Percentiles rank a stretch among this genome's conserved stretches.
Evolutionary conservation across 2,329 filamentous ascomycete species (phyloP).

Genomic region (Hypoxylon sp.): DNA sequence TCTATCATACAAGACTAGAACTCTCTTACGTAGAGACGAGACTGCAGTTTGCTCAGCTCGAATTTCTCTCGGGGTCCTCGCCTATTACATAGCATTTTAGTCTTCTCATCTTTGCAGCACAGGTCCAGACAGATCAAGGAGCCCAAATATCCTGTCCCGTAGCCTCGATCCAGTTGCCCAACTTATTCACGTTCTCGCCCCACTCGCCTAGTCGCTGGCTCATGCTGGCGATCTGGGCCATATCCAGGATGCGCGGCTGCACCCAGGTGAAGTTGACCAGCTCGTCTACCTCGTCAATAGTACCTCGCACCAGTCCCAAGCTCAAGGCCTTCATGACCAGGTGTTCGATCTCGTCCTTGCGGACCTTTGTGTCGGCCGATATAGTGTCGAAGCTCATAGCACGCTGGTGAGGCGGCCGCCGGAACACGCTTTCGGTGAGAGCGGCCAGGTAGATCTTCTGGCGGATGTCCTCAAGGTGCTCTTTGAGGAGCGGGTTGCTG

Average conservation of each 20-base stretch:
- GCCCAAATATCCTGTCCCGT: slow-evolving; percentile 97
- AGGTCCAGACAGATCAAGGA: slow-evolving; percentile 59
- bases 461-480: slow-evolving; percentile 87
- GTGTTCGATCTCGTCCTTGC: slow-evolving; percentile 93
- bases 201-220: slow-evolving; percentile 88
- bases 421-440: slow-evolving; percentile 95
- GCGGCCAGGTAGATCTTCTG: slow-evolving; percentile 99
- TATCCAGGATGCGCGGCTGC: slow-evolving; percentile 96
- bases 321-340: slow-evolving; percentile 99
- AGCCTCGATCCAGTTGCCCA: slow-evolving; percentile 97
- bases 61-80: slow-evolving; percentile 10
- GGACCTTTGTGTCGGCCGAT: slow-evolving; percentile 91
- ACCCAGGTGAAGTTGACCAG: slow-evolving; percentile 98
- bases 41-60: background rate
- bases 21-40: slow-evolving; percentile 6
- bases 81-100: slow-evolving; percentile 24
- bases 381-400: slow-evolving; percentile 94
- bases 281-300: slow-evolving; percentile 95
- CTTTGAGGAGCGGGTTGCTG: slow-evolving; percentile 82
- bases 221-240: slow-evolving; percentile 96
- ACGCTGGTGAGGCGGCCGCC: slow-evolving; percentile 93
- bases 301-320: slow-evolving; percentile 88
- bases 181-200: slow-evolving; percentile 94
- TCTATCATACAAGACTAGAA: slow-evolving; percentile 31
- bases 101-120: background rate